phyloP scores from a whole-genome alignment of 371 early-diverging fungal genomes.

The Mortierella sp. region DNA sequence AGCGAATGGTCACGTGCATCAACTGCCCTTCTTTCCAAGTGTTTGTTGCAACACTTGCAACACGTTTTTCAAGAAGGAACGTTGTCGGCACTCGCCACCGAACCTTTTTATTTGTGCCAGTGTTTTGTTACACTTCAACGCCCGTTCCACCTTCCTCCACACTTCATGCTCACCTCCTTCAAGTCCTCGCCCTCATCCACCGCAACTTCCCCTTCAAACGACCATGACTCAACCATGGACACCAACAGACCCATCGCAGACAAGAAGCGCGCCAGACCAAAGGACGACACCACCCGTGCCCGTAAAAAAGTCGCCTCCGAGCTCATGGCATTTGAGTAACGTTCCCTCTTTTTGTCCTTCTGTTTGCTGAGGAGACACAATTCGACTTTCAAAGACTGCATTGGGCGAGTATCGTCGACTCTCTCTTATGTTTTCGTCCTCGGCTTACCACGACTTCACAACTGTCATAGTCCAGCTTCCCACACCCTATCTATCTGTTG shows the following conservation, averaged over 20 bases:
- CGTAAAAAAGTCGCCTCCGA: conserved; percentile 52
- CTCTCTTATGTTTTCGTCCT: neutral
- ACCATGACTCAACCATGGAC: conserved; percentile 8
- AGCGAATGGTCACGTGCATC: neutral
- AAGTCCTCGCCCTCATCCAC: neutral
- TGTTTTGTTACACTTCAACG: neutral
- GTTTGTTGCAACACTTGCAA: neutral
- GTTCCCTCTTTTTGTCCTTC: neutral
- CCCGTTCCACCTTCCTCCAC: too few relatives aligned
- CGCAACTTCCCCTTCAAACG: neutral
- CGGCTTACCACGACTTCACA: neutral
- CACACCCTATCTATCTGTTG: neutral
- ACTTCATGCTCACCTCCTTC: conserved; percentile 1
- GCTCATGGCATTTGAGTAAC: conserved; percentile 54
- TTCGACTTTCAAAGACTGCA: neutral
- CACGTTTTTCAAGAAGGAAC: neutral
- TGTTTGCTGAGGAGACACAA: neutral
- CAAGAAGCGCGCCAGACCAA: conserved; percentile 38
- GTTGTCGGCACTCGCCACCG: too few relatives aligned
- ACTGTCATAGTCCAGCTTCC: neutral
- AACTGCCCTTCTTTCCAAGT: neutral
- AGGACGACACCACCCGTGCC: conserved; percentile 23
- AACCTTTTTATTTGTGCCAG: neutral
- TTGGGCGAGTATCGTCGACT: too few relatives aligned
- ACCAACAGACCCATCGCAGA: neutral